Evolutionary conservation across 1,139 yeast species (phyloP).

Genomic region (Yamadazyma mexicana): DNA sequence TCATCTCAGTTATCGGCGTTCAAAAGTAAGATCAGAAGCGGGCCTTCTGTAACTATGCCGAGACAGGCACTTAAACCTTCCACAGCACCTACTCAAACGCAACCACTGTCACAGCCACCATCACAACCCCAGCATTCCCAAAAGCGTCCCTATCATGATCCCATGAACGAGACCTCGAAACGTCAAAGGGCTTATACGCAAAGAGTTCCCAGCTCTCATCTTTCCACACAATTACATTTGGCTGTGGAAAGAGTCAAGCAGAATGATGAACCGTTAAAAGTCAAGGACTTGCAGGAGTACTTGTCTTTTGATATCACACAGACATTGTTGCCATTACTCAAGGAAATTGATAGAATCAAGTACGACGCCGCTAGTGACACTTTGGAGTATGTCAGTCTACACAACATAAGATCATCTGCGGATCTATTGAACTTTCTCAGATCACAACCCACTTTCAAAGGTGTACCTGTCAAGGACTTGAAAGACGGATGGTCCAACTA

Average conservation of each 20-base stretch:
- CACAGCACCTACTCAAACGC: neutral
- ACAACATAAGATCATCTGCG: constrained; percentile 79
- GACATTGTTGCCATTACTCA: constrained; percentile 64
- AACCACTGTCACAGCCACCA: neutral
- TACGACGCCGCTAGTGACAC: constrained; percentile 62
- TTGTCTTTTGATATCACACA: constrained; percentile 49
- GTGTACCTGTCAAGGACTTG: constrained; percentile 82
- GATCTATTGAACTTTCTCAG: constrained; percentile 75
- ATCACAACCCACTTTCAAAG: constrained; percentile 84
- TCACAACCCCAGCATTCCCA: constrained; percentile 3
- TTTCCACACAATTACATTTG: constrained; percentile 76
- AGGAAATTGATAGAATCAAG: constrained; percentile 73
- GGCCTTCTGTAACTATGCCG: constrained; percentile 36
- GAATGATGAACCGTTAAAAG: constrained; percentile 67
- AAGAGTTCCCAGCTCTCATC: constrained; percentile 54
- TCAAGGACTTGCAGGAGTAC: constrained; percentile 60
- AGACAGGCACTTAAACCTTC: constrained; percentile 9
- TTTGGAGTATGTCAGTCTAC: constrained; percentile 83
- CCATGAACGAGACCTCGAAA: constrained; percentile 37
- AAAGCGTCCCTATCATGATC: constrained; percentile 24
- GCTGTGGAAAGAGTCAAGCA: constrained; percentile 84
- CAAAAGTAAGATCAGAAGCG: constrained; percentile 48
- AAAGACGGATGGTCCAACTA: constrained; percentile 99
- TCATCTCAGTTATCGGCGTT: constrained; percentile 48
- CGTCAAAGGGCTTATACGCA: constrained; percentile 30